Evolutionary conservation across 257 asterid genomes (phyloP).

Genomic region (Haberlea rhodopensis): DNA sequence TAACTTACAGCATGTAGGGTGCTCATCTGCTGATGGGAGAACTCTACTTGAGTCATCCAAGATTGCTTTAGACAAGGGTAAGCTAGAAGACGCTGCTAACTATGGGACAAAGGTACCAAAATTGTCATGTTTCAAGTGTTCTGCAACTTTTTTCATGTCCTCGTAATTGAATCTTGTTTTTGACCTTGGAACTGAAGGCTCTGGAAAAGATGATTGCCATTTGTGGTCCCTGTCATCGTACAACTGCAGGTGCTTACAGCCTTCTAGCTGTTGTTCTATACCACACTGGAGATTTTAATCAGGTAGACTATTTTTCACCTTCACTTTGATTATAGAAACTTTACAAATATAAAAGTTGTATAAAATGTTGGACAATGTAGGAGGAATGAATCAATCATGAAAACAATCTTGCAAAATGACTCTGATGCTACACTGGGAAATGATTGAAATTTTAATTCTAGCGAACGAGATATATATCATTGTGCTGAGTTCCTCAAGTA

Average conservation of each 20-base stretch:
- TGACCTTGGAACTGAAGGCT: slow-evolving; percentile 58
- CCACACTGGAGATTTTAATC: slow-evolving; percentile 99
- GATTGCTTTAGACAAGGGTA: slow-evolving; percentile 96
- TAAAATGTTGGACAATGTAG: no score
- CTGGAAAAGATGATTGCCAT: slow-evolving; percentile 93
- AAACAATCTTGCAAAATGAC: no score
- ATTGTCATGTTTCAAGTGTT: background rate
- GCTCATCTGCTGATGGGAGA: slow-evolving; percentile 98
- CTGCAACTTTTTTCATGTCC: slow-evolving; percentile 19
- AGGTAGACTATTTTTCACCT: slow-evolving; percentile 42
- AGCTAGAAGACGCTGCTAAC: slow-evolving; percentile 89
- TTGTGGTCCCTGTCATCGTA: slow-evolving; percentile 97
- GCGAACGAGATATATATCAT: no score
- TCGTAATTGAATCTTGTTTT: slow-evolving; percentile 24
- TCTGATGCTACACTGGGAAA: no score
- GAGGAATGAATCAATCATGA: no score
- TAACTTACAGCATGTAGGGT: slow-evolving; percentile 72
- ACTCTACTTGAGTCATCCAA: slow-evolving; percentile 90
- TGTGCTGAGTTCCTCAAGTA: no score
- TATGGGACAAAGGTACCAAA: slow-evolving; percentile 81
- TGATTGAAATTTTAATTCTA: no score
- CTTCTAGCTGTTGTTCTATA: slow-evolving; percentile 98
- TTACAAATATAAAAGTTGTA: no score
- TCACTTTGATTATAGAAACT: background rate
- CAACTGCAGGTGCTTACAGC: slow-evolving; percentile 96